Evolutionary conservation across 805 yeast genomes (phyloP).

Genomic region (Kodamaea jinghongensis): DNA sequence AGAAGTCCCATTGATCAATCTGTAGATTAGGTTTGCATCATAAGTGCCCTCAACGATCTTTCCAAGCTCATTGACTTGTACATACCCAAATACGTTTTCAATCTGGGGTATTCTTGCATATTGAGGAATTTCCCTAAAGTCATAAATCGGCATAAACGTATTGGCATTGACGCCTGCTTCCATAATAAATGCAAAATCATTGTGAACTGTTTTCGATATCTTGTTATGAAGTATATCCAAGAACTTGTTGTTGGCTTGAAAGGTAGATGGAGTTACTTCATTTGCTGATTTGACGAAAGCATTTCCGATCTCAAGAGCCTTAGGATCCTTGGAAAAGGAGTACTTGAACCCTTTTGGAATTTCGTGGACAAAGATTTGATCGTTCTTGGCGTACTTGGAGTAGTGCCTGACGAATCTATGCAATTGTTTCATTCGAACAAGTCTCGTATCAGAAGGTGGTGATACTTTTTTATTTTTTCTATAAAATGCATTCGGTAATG

Average conservation of each 20-base stretch:
- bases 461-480: no score
- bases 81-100: conserved; percentile 69
- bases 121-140: conserved; percentile 61
- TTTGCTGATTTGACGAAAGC: neutral
- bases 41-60: conserved; percentile 54
- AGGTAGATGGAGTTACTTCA: conserved; percentile 21
- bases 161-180: conserved; percentile 55
- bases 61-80: conserved; percentile 55
- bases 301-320: conserved; percentile 11
- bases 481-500: no score
- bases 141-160: conserved; percentile 67
- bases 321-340: conserved; percentile 12
- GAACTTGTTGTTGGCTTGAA: conserved; percentile 27
- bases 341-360: conserved; percentile 9
- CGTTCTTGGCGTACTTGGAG: conserved; percentile 6
- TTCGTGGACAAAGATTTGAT: conserved; percentile 12
- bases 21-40: conserved; percentile 58
- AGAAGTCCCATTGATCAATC: conserved; percentile 42
- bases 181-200: conserved; percentile 53
- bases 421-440: neutral
- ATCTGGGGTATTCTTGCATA: conserved; percentile 68
- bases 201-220: conserved; percentile 21
- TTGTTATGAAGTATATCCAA: conserved; percentile 25
- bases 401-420: conserved; percentile 4
- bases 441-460: no score